Evolutionary conservation across 495 filamentous ascomycete species (phyloP).

Genomic region (Cercophora sp.): DNA sequence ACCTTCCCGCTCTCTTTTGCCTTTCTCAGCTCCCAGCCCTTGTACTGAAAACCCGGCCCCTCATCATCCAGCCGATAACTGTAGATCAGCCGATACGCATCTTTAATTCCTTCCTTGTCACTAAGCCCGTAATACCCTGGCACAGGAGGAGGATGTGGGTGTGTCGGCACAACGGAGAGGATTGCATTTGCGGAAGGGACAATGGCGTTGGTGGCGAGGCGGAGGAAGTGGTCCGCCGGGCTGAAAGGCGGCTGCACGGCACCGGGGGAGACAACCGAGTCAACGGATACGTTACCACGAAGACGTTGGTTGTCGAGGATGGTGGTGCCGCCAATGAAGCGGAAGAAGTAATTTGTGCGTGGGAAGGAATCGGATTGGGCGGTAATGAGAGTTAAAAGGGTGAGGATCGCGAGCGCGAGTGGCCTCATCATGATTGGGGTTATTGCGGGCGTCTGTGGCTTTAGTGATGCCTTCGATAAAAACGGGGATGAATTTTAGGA

Average conservation of each 20-base stretch:
- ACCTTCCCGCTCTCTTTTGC: neutral
- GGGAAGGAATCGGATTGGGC: neutral
- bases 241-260: neutral
- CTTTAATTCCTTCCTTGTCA: neutral
- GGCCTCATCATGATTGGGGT: too few species aligned
- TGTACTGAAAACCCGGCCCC: neutral
- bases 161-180: neutral
- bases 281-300: neutral
- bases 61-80: neutral
- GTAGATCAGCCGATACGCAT: neutral
- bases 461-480: too few species aligned
- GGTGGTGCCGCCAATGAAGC: neutral
- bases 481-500: too few species aligned
- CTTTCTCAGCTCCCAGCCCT: neutral
- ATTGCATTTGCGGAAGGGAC: neutral
- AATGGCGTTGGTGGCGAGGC: neutral
- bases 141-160: neutral
- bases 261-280: neutral
- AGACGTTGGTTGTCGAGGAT: neutral
- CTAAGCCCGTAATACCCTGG: neutral
- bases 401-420: too few species aligned
- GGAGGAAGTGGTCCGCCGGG: neutral
- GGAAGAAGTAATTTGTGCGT: neutral
- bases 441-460: too few species aligned
- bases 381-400: neutral